Evolutionary conservation across 208 protist species (phyloP).

Genomic region (Crithidia acanthocephali): DNA sequence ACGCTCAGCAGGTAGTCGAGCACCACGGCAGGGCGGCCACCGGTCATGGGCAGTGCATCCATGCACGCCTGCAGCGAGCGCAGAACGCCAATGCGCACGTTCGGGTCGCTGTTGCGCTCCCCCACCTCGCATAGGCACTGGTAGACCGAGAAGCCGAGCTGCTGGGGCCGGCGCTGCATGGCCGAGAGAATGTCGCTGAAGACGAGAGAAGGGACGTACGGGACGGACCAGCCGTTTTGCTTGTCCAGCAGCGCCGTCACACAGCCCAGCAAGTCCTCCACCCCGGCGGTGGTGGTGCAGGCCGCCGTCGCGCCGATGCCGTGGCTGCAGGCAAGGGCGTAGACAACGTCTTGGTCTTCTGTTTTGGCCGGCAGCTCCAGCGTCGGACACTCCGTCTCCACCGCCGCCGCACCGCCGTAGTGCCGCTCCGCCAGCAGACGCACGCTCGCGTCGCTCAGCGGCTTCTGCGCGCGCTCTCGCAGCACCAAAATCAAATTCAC

Average conservation of each 20-base stretch:
- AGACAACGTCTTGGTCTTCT: slow-evolving; percentile 39
- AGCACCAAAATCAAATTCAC: slow-evolving; percentile 59
- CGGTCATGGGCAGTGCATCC: slow-evolving; percentile 56
- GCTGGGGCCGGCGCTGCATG: slow-evolving; percentile 69
- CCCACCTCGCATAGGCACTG: slow-evolving; percentile 51
- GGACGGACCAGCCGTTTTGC: slow-evolving; percentile 53
- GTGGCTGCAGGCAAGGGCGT: slow-evolving; percentile 50
- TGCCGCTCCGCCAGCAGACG: slow-evolving; percentile 22
- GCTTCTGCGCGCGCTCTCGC: slow-evolving; percentile 30
- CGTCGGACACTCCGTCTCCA: slow-evolving; percentile 19
- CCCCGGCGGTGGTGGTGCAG: slow-evolving; percentile 59
- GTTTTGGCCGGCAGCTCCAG: slow-evolving; percentile 40
- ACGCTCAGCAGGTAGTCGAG: slow-evolving; percentile 38
- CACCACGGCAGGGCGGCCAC: slow-evolving; percentile 51
- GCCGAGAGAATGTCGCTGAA: slow-evolving; percentile 54
- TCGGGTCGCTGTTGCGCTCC: slow-evolving; percentile 28
- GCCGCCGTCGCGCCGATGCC: slow-evolving; percentile 59
- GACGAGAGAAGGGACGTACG: slow-evolving; percentile 49
- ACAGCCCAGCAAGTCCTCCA: slow-evolving; percentile 48
- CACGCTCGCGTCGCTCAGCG: slow-evolving; percentile 25
- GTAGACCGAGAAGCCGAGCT: slow-evolving; percentile 66
- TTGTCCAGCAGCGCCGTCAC: slow-evolving; percentile 55
- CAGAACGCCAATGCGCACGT: slow-evolving; percentile 52
- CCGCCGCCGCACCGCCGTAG: slow-evolving; percentile 18
- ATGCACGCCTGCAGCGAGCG: slow-evolving; percentile 58